Base-by-base conservation (phyloP, 2,329 filamentous ascomycete genomes). In the Aspergillus neotritici region DNA sequence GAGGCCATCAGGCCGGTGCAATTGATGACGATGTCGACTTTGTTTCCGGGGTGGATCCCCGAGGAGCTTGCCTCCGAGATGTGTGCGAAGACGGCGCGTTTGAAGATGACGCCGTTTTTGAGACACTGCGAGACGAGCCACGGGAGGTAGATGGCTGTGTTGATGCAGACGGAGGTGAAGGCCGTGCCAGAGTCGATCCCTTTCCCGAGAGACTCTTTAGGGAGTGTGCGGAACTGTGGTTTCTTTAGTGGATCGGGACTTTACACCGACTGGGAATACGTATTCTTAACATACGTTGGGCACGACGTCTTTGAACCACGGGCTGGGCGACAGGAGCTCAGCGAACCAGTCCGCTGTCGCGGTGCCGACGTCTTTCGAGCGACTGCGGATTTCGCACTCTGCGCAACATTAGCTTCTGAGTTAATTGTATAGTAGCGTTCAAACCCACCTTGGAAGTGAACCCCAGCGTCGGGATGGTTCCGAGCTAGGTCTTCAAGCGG, bases 151-250 rank as follows among this genome's bases (percentile, higher is more conserved):
- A 94, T 69, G 39, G 85, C 80, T 0, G 86, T 86, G 67, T 96
- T 95, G 62, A 95, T 89, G 68, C 88, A 95, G 34, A 94, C 82
- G 0, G 85, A 89, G 5, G 79, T 87, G 65, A 91, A 94, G 44
- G 76, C 72, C 36, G 78, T 84, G 17, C 81, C 87, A 4, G 81
- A 83, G 45, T 87, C 82, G 42, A 82, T 77, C n/a, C 78, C 85
- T 0, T 68, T 53, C 0, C 80, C 78, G 1, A 93, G 69, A 50
- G 82, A 73, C 2, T 55, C 42, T 31, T 74, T 63, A 7, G 73
- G 57, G 4, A 89, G 65, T 44, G 80, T 69, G 34, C 79, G 77
- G 63, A 81, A 89, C 73, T 76, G 49, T 5, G 36, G 14, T 17
- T 14, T 10, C 30, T 28, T 28, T 7, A 17, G 12, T 11, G n/a